Conservation (phyloP, 768 basidiomycete species). For the Calocera cornea region DNA sequence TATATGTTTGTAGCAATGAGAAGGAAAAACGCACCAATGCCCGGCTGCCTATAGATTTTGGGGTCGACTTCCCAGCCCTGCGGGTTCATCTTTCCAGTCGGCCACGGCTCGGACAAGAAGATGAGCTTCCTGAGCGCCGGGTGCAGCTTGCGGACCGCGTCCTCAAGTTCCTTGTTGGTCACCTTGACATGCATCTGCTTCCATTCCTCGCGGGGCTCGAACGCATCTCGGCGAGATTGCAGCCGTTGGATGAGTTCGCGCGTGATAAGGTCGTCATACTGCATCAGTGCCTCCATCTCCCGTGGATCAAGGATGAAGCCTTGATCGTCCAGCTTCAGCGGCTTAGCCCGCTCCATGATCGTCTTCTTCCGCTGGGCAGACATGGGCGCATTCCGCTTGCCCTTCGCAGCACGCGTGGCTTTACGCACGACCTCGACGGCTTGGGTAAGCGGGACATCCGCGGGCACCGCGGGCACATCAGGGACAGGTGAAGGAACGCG, state of each 20-base stretch:
- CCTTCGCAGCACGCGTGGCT: not conserved
- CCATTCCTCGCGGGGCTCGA: not conserved
- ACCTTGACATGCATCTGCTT: constrained; percentile 3
- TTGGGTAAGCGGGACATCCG: not conserved
- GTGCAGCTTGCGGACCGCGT: not conserved
- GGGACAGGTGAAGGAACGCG: not conserved
- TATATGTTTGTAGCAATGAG: too few species aligned
- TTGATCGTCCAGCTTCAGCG: not conserved
- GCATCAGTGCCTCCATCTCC: not conserved
- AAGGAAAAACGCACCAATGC: not conserved
- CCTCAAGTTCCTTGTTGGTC: not conserved
- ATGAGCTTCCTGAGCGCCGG: constrained; percentile 2
- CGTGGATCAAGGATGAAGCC: not conserved
- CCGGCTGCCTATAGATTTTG: constrained; percentile 1
- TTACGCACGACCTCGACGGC: not conserved
- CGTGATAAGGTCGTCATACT: constrained; percentile 1
- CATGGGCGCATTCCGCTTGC: constrained; percentile 1
- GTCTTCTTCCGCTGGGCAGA: constrained; percentile 3
- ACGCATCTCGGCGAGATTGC: not conserved
- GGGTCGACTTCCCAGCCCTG: constrained; percentile 3
- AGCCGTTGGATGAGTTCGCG: not conserved
- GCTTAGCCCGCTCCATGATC: not conserved
- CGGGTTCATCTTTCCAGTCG: constrained; percentile 1
- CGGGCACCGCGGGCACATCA: not conserved
- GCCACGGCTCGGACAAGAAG: not conserved